Percentiles rank a stretch among this genome's conserved stretches.
phyloP scores from a whole-genome alignment of 805 yeast species.

The Kodamaea kaohsiungensis region DNA sequence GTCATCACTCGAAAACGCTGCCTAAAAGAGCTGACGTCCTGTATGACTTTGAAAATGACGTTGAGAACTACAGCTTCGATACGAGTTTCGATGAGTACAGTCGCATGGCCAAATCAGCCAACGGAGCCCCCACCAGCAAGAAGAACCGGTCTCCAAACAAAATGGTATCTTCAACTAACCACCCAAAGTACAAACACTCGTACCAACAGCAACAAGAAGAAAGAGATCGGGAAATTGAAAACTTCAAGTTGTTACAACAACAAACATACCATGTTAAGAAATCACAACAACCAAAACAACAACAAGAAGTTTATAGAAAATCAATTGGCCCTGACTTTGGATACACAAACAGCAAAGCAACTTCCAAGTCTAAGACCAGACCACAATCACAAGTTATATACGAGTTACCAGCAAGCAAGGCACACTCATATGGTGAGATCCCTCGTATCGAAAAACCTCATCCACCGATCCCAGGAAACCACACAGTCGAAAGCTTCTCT shows the following conservation, averaged over 20 bases:
- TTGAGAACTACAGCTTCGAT: constrained; percentile 23
- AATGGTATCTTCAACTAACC: constrained; percentile 18
- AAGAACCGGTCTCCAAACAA: constrained; percentile 9
- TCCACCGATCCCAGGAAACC: constrained; percentile 14
- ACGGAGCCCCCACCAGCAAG: constrained; percentile 3
- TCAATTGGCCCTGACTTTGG: constrained; percentile 4
- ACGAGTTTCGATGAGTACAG: constrained; percentile 21
- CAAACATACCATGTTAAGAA: constrained; percentile 30
- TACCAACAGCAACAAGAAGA: constrained; percentile 24
- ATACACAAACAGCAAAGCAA: not conserved
- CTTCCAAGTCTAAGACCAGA: constrained; percentile 12
- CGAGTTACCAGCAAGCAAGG: constrained; percentile 10
- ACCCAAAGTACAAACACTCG: constrained; percentile 18
- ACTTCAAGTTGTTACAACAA: constrained; percentile 31
- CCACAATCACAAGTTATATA: constrained; percentile 19
- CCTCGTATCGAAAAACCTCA: constrained; percentile 10
- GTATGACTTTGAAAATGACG: constrained; percentile 18
- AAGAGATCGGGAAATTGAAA: constrained; percentile 32
- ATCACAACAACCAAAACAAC: constrained; percentile 11
- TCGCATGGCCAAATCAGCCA: constrained; percentile 1
- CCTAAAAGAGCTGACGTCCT: constrained; percentile 18
- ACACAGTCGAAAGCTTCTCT: constrained; percentile 29
- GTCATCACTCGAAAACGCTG: constrained; percentile 8
- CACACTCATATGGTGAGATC: constrained; percentile 22
- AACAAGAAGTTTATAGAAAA: constrained; percentile 12